These are phyloP conservation scores for Arthroderma sp. DNA, from an alignment of 2,329 filamentous ascomycete species.

Conservation along the genomic window DNA sequence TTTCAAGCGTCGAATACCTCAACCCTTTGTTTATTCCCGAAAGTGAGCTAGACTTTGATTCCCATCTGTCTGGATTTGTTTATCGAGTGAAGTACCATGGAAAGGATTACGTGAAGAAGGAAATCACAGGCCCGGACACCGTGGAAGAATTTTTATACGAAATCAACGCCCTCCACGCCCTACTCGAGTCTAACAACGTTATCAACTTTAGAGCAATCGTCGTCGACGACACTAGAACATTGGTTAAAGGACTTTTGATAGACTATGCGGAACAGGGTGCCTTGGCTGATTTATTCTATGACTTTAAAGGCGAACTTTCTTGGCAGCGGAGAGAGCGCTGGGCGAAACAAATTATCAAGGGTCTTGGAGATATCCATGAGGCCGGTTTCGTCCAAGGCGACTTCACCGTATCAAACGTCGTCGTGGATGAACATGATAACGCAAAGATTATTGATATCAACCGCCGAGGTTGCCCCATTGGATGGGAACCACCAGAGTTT, in stretches of 20 bases:
- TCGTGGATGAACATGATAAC: constrained; percentile 70
- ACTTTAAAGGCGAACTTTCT: constrained; percentile 49
- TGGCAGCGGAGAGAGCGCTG: constrained; percentile 72
- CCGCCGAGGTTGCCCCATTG: constrained; percentile 86
- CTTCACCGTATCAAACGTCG: constrained; percentile 94
- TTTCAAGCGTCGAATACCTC: constrained; percentile 63
- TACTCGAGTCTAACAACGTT: constrained; percentile 61
- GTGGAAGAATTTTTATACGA: constrained; percentile 97
- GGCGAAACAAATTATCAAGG: constrained; percentile 82
- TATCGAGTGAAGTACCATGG: constrained; percentile 73
- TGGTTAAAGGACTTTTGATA: constrained; percentile 81
- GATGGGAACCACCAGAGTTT: constrained; percentile 94
- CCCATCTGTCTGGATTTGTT: constrained; percentile 92
- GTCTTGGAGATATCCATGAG: constrained; percentile 86
- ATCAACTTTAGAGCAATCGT: constrained; percentile 81
- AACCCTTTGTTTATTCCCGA: constrained; percentile 48
- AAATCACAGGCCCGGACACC: constrained; percentile 89
- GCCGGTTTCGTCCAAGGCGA: constrained; percentile 94
- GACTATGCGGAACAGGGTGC: constrained; percentile 77
- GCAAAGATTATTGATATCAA: constrained; percentile 99
- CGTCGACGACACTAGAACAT: constrained; percentile 59
- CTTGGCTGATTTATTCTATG: constrained; percentile 82
- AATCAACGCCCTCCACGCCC: constrained; percentile 77
- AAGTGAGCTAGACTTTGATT: constrained; percentile 67
- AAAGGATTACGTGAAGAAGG: constrained; percentile 78